phyloP scores from a whole-genome alignment of 345 rosid genomes.

The Melastoma malabathricum region DNA sequence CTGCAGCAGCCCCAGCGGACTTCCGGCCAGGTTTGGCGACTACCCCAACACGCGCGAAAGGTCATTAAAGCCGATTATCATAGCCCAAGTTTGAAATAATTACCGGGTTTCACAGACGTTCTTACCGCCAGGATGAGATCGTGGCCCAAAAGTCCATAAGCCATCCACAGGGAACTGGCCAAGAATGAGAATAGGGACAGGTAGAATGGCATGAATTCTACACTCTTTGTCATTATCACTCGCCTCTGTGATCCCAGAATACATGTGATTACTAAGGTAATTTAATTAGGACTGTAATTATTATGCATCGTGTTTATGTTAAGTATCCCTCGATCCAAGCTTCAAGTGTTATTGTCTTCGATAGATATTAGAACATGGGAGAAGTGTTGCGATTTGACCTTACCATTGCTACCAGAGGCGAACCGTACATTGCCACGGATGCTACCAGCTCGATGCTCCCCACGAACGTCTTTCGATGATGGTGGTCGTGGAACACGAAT shows the following conservation, averaged over 20 bases:
- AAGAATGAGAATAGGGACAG: slow-evolving; percentile 69
- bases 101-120: not conserved
- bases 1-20: slow-evolving; percentile 63
- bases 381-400: slow-evolving; percentile 20
- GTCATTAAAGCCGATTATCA: not conserved
- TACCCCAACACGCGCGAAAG: slow-evolving; percentile 17
- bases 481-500: slow-evolving; percentile 43
- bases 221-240: slow-evolving; percentile 66
- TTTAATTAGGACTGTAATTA: not conserved
- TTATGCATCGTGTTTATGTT: not conserved
- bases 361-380: not conserved
- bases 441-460: slow-evolving; percentile 59
- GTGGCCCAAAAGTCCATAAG: slow-evolving; percentile 56
- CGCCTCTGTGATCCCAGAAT: slow-evolving; percentile 36
- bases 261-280: not conserved
- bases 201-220: slow-evolving; percentile 88
- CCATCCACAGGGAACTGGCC: slow-evolving; percentile 59
- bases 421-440: slow-evolving; percentile 57
- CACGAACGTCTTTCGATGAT: slow-evolving; percentile 44
- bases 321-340: not conserved
- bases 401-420: slow-evolving; percentile 64
- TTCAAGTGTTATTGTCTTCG: not conserved
- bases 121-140: slow-evolving; percentile 75
- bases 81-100: not conserved
- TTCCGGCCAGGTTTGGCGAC: slow-evolving; percentile 62